Evolutionary conservation across 352 stramenopile species (phyloP), one percentile per base, ranked within the genome.

Genomic region (Phytophthora aleatoria): DNA sequence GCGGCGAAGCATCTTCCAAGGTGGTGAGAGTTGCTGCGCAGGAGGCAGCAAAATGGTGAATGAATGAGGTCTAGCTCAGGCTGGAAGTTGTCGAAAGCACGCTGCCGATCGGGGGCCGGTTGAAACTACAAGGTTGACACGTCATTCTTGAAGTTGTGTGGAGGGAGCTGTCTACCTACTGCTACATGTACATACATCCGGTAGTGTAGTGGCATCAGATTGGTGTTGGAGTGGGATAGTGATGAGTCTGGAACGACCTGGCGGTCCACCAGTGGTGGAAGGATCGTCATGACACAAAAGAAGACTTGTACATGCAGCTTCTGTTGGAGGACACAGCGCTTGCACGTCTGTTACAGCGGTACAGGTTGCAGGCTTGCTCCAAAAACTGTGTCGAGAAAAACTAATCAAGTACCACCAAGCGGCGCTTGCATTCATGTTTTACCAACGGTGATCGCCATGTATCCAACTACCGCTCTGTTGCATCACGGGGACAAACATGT

Each of bases 111-210:
- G 12, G 38, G 38, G 12, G 27, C 41, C 47, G 7, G 45, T 12
- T 26, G 30, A 42, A 33, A 16, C 1, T 44, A 39, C 52, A 28
- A 42, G 28, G 52, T 60, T 50, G 52, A 60, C 27, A 60, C 13
- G 51, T 41, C 51, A 41, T 28, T 41, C 38, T 58, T 60, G 52
- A 60, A 60, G 52, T 50, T 60, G 52, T 44, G 52, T 41, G 26
- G 51, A 50, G 50, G 50, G 50, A 58, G 41, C 38, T 53, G 20
- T 8, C 7, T 53, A 11, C 28, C 47, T 42, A 43, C 16, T 28
- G 30, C n/a, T 36, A 33, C 24, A 33, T 27, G 20, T 20, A 20
- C 20, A 20, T 11, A 36, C 31, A 36, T 36, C 31, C 31, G 31
- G 31, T 36, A 36, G 35, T 41, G 12, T 4, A 41, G 35, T 41